Base-by-base conservation (phyloP, 1,284 basidiomycete species). In the Fomitopsis betulina region DNA sequence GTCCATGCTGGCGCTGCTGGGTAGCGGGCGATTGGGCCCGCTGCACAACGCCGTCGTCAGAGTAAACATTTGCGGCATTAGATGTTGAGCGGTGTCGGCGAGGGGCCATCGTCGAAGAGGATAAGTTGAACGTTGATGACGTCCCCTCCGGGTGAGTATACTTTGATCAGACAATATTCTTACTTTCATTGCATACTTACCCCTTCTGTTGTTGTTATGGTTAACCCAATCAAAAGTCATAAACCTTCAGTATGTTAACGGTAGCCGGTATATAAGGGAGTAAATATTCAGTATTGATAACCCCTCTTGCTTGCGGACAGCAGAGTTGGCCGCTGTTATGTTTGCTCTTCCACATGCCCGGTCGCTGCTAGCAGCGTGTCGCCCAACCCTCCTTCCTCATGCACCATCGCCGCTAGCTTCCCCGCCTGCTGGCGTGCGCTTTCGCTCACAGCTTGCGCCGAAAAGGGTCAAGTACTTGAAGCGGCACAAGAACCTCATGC, bases 401-500 rank as follows among this genome's bases (percentile, higher is more conserved):
- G 56, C 52, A 17, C 54, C 51, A 33, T 53, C 8, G 21, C 55
- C 59, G 12, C 39, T 56, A 50, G 58, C 45, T 27, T 56, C 51
- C n/a, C 57, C 45, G 30, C 60, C 50, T 27, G 61, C 49, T 15
- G 66, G 67, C 43, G 66, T 70, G 40, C 70, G 76, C 12, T 68
- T 69, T 53, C 76, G 79, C 15, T 74, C 77, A 37, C 84, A 92
- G 65, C 84, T 98, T 12, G 93, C 93, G 0, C 95, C 95, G 3
- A 83, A 86, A 53, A 79, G 87, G 57, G 86, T 93, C 56, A 89
- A 93, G 71, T 89, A 91, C 71, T 78, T 90, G 66, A 94, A 93
- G 72, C 81, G 91, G 35, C 93, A 95, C 74, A 97, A 97, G 73
- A 94, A 93, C 58, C 82, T 87, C 53, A 82, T 95, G 38, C 89